Conservation (phyloP, 2,329 filamentous ascomycete genomes). For the Talaromyces sp. region DNA sequence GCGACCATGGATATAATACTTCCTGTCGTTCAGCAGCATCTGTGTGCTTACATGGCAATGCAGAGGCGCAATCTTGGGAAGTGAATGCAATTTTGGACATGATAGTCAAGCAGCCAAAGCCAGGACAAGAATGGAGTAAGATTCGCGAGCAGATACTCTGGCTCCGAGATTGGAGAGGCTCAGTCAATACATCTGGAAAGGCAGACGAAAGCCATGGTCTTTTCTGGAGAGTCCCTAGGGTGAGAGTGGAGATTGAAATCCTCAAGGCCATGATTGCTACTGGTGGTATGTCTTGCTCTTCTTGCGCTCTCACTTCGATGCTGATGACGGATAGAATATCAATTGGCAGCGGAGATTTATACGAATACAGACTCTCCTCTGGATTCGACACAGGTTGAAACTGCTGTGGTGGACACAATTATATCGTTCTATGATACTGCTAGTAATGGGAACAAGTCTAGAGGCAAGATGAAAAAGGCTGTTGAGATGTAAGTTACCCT, state of each 20-base stretch:
- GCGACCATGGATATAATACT: constrained; percentile 37
- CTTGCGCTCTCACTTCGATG: not conserved
- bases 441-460: constrained; percentile 61
- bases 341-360: constrained; percentile 42
- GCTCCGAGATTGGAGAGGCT: constrained; percentile 57
- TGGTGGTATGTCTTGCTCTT: constrained; percentile 33
- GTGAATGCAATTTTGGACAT: constrained; percentile 52
- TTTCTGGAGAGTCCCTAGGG: constrained; percentile 49
- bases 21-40: constrained; percentile 41
- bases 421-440: constrained; percentile 61
- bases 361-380: constrained; percentile 36
- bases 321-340: constrained; percentile 33
- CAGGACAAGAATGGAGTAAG: constrained; percentile 47
- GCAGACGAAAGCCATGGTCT: constrained; percentile 40
- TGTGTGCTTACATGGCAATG: constrained; percentile 51
- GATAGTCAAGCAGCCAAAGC: constrained; percentile 41
- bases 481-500: constrained; percentile 53
- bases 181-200: constrained; percentile 22
- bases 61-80: constrained; percentile 52
- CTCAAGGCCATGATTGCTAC: constrained; percentile 53
- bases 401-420: constrained; percentile 50
- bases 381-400: constrained; percentile 47
- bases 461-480: constrained; percentile 61
- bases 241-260: constrained; percentile 55
- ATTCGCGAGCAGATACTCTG: constrained; percentile 54